Conservation (phyloP, 768 basidiomycete genomes). For the Gymnopilus dilepis region DNA sequence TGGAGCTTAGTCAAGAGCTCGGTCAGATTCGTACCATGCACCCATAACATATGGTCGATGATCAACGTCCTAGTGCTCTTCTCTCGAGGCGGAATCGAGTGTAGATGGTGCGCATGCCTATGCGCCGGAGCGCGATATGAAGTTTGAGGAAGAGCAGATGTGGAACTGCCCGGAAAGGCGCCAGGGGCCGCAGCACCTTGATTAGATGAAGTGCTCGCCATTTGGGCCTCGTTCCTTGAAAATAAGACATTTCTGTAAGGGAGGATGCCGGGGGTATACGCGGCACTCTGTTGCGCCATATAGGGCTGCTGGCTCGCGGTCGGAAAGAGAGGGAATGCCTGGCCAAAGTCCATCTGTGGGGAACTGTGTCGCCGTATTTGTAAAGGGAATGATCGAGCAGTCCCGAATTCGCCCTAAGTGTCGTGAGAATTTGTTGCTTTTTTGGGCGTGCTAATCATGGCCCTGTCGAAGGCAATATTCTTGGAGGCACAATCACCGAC, state of each 20-base stretch:
- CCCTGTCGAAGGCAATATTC: too few species aligned
- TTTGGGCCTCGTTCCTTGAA: slow-evolving; percentile 15
- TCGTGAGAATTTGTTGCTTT: slow-evolving; percentile 26
- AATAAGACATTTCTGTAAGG: slow-evolving; percentile 20
- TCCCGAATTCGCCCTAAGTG: slow-evolving; percentile 36
- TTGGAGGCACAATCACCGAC: too few species aligned
- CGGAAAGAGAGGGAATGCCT: slow-evolving; percentile 15
- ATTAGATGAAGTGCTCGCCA: slow-evolving; percentile 20
- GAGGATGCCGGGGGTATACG: slow-evolving; percentile 12
- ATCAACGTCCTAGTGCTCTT: slow-evolving; percentile 90
- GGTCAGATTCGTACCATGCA: slow-evolving; percentile 51
- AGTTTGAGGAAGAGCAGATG: slow-evolving; percentile 24
- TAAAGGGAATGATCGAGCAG: slow-evolving; percentile 25
- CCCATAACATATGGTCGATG: slow-evolving; percentile 88
- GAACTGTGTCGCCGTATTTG: slow-evolving; percentile 29
- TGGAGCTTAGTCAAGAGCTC: not conserved
- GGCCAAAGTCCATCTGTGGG: slow-evolving; percentile 28
- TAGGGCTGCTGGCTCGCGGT: slow-evolving; percentile 25
- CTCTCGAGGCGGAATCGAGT: slow-evolving; percentile 85
- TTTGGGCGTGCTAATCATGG: not conserved
- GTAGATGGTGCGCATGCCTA: slow-evolving; percentile 87
- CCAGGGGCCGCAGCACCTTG: slow-evolving; percentile 11
- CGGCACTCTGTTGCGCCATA: slow-evolving; percentile 20
- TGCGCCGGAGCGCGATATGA: slow-evolving; percentile 78
- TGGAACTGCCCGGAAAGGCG: slow-evolving; percentile 19